Conservation (phyloP, 108 stramenopile genomes). For the Chaetoceros tenuissimus region DNA sequence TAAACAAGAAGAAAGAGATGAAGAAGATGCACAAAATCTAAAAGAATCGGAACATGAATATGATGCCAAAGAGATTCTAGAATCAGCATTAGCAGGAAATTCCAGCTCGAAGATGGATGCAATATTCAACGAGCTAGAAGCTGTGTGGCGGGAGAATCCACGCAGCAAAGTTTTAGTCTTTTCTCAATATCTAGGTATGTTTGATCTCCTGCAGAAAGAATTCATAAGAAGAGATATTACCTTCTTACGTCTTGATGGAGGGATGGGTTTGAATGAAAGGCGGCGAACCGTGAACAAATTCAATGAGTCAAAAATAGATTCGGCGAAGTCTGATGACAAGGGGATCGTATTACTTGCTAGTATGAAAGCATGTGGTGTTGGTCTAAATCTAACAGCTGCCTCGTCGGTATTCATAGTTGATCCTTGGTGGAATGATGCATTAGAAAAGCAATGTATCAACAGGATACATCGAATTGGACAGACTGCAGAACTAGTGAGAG, state of each 20-base stretch:
- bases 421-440: conserved; percentile 82
- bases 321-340: background rate
- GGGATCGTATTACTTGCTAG: conserved; percentile 69
- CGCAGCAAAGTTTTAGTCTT: conserved; percentile 74
- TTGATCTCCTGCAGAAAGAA: conserved; percentile 48
- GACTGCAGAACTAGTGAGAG: conserved; percentile 49
- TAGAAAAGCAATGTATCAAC: conserved; percentile 70
- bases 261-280: conserved; percentile 58
- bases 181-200: conserved; percentile 76
- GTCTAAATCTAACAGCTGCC: conserved; percentile 69
- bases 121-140: conserved; percentile 58
- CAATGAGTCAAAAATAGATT: conserved; percentile 9
- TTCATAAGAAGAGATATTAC: conserved; percentile 28
- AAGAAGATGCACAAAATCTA: no score
- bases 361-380: conserved; percentile 82
- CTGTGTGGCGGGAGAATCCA: conserved; percentile 57
- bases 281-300: conserved; percentile 56
- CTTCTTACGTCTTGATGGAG: conserved; percentile 63
- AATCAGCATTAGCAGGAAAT: conserved; percentile 47
- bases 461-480: conserved; percentile 86
- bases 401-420: conserved; percentile 69
- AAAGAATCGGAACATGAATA: no score
- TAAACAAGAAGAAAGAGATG: no score
- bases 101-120: conserved; percentile 65
- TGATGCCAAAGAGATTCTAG: conserved; percentile 47